phyloP scores from a whole-genome alignment of 495 filamentous ascomycete species.

The Penicillium antarcticum region DNA sequence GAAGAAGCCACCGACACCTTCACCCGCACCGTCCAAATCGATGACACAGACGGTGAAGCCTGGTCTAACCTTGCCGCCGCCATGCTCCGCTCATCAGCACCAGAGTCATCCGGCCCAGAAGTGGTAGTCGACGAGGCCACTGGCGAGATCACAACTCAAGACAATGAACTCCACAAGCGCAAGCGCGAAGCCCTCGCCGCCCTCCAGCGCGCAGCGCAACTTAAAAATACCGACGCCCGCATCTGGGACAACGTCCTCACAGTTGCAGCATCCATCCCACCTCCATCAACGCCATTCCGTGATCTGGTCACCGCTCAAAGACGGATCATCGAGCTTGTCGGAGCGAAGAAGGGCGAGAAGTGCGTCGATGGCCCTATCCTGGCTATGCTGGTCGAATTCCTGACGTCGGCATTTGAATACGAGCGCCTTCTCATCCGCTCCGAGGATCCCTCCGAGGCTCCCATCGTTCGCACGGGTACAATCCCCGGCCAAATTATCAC shows the following conservation, averaged over 20 bases:
- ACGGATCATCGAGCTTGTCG: slow-evolving; percentile 72
- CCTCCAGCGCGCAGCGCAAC: slow-evolving; percentile 75
- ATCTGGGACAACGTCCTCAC: slow-evolving; percentile 96
- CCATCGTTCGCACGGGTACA: slow-evolving; percentile 40
- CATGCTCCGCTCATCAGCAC: slow-evolving; percentile 51
- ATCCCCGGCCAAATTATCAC: slow-evolving; percentile 58
- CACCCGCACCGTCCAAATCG: slow-evolving; percentile 70
- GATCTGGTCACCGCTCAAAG: slow-evolving; percentile 72
- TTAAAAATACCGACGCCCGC: slow-evolving; percentile 78
- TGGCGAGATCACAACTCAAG: slow-evolving; percentile 19
- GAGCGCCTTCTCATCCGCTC: slow-evolving; percentile 30
- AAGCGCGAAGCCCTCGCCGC: slow-evolving; percentile 73
- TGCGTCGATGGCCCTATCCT: slow-evolving; percentile 75
- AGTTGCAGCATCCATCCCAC: slow-evolving; percentile 71
- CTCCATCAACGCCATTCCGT: slow-evolving; percentile 64
- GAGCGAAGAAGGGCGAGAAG: slow-evolving; percentile 63
- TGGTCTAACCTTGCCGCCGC: slow-evolving; percentile 94
- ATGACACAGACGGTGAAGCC: slow-evolving; percentile 84
- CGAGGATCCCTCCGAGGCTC: slow-evolving; percentile 14
- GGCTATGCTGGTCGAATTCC: slow-evolving; percentile 65
- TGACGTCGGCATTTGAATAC: slow-evolving; percentile 50
- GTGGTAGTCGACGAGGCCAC: slow-evolving; percentile 25
- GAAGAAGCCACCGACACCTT: slow-evolving; percentile 84
- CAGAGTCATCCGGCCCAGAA: slow-evolving; percentile 30
- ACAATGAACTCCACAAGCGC: slow-evolving; percentile 54